A percentile compares a stretch with the other conserved stretches of the same genome.
Conservation (phyloP, 2,329 filamentous ascomycete species). For the Aspergillus viridinutans region DNA sequence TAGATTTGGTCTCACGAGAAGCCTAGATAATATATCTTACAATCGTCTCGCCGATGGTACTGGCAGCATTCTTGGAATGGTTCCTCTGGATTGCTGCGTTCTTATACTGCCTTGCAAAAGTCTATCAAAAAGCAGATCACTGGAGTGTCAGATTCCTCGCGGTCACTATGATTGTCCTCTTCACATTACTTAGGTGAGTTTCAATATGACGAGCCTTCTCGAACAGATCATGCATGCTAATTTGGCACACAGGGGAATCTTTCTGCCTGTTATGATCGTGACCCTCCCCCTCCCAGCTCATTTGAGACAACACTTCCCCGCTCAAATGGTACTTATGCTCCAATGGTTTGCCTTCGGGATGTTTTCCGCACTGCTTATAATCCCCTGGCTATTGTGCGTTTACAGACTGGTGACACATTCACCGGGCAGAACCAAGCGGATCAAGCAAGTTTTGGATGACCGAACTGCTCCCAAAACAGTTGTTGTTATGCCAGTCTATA, state of each 20-base stretch:
- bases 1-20: neutral
- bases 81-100: slow-evolving; percentile 93
- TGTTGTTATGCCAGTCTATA: slow-evolving; percentile 95
- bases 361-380: slow-evolving; percentile 76
- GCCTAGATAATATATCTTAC: slow-evolving; percentile 76
- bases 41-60: slow-evolving; percentile 75
- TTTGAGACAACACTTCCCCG: slow-evolving; percentile 69
- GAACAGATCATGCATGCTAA: neutral
- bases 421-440: slow-evolving; percentile 73
- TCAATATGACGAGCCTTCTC: neutral
- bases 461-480: slow-evolving; percentile 86
- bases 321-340: slow-evolving; percentile 62
- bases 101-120: slow-evolving; percentile 83
- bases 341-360: slow-evolving; percentile 97
- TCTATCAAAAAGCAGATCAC: slow-evolving; percentile 83
- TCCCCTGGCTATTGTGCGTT: slow-evolving; percentile 90
- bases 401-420: slow-evolving; percentile 87
- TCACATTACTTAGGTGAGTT: slow-evolving; percentile 68
- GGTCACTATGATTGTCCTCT: slow-evolving; percentile 68
- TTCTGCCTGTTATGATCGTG: slow-evolving; percentile 90
- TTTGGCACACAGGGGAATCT: slow-evolving; percentile 59
- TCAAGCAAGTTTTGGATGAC: slow-evolving; percentile 81
- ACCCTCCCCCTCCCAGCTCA: slow-evolving; percentile 76
- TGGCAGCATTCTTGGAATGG: slow-evolving; percentile 87
- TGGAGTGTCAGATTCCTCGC: slow-evolving; percentile 77